Conservation (phyloP, 1,284 basidiomycete genomes). For the Ceratobasidium sp. region DNA sequence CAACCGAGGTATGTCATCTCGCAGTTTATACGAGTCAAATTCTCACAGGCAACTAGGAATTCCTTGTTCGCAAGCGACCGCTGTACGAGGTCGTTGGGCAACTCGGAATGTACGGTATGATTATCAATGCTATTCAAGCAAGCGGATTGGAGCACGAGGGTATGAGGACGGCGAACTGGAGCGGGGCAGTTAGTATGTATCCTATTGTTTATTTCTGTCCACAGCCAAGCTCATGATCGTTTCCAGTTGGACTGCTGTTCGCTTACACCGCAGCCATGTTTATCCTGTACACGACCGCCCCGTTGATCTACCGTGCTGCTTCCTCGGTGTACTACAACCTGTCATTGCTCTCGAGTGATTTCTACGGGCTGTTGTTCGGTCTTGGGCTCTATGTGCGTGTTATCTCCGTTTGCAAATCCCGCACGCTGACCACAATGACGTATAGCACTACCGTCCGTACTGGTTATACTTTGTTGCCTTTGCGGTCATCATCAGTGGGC, state of each 20-base stretch:
- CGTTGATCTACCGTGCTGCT: conserved; percentile 81
- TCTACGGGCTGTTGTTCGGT: conserved; percentile 83
- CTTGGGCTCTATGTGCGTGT: conserved; percentile 68
- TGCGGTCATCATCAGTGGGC: conserved; percentile 68
- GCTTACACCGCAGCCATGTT: conserved; percentile 80
- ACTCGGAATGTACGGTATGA: conserved; percentile 80
- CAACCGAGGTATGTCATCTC: background rate
- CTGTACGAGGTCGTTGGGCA: conserved; percentile 85
- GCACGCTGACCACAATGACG: conserved; percentile 30
- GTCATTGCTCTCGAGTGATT: conserved; percentile 81
- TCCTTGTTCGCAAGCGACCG: conserved; percentile 75
- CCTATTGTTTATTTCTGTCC: background rate
- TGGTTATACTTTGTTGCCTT: conserved; percentile 86
- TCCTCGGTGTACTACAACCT: conserved; percentile 86
- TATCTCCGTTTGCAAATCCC: conserved; percentile 12
- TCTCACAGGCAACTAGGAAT: background rate
- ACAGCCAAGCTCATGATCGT: conserved; percentile 16
- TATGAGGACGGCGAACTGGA: conserved; percentile 73
- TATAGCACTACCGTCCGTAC: conserved; percentile 75
- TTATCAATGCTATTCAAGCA: conserved; percentile 78
- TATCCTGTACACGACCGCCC: conserved; percentile 82
- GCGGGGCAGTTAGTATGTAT: conserved; percentile 66
- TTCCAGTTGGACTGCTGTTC: conserved; percentile 70
- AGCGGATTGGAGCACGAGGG: conserved; percentile 72
- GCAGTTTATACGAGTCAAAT: background rate